These are phyloP conservation scores for Mycosphaerella sp. DNA, from an alignment of 2,329 filamentous ascomycete species.

Conservation along the genomic window DNA sequence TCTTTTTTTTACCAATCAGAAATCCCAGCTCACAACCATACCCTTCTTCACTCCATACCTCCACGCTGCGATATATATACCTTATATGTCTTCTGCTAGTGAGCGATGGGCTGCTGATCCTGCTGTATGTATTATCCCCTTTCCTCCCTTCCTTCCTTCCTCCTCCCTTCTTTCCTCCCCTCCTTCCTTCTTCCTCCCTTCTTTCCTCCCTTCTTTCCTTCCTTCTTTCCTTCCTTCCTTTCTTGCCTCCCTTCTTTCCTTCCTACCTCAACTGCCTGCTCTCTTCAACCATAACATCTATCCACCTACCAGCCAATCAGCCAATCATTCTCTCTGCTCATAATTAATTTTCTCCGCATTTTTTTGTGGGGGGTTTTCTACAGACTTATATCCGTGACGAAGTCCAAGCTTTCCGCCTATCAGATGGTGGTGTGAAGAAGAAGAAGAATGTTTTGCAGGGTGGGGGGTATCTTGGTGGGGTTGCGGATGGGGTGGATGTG, in stretches of 20 bases:
- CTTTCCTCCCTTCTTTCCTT: no score
- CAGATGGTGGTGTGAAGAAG: background rate
- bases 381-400: conserved; percentile 4
- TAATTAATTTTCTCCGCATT: no score
- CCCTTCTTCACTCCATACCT: conserved; percentile 1
- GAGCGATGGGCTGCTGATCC: conserved; percentile 3
- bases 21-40: conserved; percentile 2
- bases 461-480: background rate
- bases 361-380: background rate
- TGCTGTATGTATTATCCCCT: background rate
- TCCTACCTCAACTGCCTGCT: no score
- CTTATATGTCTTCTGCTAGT: background rate
- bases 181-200: no score
- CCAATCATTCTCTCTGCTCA: no score
- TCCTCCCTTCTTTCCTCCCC: no score
- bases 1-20: no score
- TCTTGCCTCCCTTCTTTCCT: no score
- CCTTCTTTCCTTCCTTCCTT: no score
- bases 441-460: background rate
- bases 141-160: no score
- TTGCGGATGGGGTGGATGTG: background rate
- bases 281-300: no score
- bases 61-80: background rate
- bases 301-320: no score
- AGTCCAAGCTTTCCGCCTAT: background rate